Evolutionary conservation across 371 early-diverging fungal species (phyloP).

Genomic region (Umbelopsis sp.): DNA sequence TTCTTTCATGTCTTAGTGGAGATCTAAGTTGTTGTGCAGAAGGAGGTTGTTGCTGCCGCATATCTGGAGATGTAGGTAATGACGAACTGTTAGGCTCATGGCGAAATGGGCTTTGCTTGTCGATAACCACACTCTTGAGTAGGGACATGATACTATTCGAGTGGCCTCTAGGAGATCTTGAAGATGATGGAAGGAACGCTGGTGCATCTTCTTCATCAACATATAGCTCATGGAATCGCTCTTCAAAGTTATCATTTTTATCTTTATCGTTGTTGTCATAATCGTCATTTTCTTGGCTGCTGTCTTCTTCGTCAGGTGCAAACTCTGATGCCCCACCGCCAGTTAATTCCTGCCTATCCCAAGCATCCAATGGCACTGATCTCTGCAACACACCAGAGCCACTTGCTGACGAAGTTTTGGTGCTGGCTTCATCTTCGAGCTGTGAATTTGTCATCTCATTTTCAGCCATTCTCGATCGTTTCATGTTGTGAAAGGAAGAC

Average conservation of each 20-base stretch:
- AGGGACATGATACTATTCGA: conserved; percentile 27
- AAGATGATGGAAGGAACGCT: neutral
- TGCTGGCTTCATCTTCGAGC: neutral
- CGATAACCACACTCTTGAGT: conserved; percentile 15
- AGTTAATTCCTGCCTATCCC: conserved; percentile 5
- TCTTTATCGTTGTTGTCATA: neutral
- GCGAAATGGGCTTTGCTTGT: conserved; percentile 11
- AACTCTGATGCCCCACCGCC: conserved; percentile 2
- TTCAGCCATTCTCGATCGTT: neutral
- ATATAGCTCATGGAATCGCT: neutral
- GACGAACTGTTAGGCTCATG: neutral
- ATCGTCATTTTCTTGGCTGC: conserved; percentile 1
- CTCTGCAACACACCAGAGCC: conserved; percentile 2
- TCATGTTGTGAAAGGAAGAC: neutral
- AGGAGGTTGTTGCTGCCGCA: neutral
- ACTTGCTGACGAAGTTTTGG: conserved; percentile 1
- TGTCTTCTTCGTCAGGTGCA: neutral
- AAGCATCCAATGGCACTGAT: conserved; percentile 11
- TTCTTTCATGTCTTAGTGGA: neutral
- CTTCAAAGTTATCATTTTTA: neutral
- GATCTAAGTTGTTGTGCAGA: neutral
- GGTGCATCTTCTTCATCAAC: conserved; percentile 1
- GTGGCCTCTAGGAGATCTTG: neutral
- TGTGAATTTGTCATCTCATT: neutral
- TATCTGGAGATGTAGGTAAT: neutral